phyloP scores from a whole-genome alignment of 106 monocot species.

The Vanilla planifolia region DNA sequence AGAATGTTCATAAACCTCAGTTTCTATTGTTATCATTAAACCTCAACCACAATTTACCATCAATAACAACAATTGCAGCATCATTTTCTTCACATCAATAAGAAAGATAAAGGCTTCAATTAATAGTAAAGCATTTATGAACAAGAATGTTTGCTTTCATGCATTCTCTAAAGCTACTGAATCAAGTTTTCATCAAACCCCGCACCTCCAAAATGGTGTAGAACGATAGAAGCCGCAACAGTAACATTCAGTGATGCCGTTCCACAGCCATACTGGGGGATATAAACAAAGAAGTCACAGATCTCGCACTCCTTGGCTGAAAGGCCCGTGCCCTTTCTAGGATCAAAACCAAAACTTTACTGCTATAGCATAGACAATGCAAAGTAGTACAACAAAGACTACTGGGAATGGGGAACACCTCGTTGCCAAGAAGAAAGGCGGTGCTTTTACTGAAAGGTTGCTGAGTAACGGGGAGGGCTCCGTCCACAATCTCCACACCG shows the following conservation, averaged over 20 bases:
- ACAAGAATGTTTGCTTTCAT: too few relatives aligned
- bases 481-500: slow-evolving; percentile 85
- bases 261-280: slow-evolving; percentile 90
- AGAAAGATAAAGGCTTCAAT: too few relatives aligned
- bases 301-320: slow-evolving; percentile 76
- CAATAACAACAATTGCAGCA: too few relatives aligned
- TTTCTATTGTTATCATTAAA: too few relatives aligned
- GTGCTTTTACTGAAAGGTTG: slow-evolving; percentile 86
- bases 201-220: slow-evolving; percentile 88
- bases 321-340: slow-evolving; percentile 65
- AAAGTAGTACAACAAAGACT: neutral
- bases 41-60: too few relatives aligned
- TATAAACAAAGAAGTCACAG: slow-evolving; percentile 96
- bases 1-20: too few relatives aligned
- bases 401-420: slow-evolving; percentile 27
- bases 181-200: too few relatives aligned
- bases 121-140: too few relatives aligned
- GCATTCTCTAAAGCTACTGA: too few relatives aligned
- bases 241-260: slow-evolving; percentile 97
- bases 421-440: slow-evolving; percentile 90
- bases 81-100: too few relatives aligned
- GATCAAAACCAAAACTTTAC: neutral
- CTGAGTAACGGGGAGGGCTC: slow-evolving; percentile 41
- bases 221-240: slow-evolving; percentile 84
- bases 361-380: neutral